These are phyloP conservation scores for Choanephora cucurbitarum DNA, from an alignment of 371 early-diverging fungal species.

Conservation along the genomic window DNA sequence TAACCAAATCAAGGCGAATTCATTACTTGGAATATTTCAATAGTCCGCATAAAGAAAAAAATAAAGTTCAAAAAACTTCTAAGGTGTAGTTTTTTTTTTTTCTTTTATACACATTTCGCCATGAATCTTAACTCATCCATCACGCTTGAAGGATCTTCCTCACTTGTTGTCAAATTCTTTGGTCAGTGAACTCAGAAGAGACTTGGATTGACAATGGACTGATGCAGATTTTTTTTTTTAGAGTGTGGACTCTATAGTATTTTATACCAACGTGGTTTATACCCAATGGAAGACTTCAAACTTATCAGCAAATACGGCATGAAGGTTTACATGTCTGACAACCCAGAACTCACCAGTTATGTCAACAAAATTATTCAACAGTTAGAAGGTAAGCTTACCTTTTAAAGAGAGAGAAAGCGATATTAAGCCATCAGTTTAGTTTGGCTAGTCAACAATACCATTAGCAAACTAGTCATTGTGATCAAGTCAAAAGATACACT, in stretches of 20 bases:
- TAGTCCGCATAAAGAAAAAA: too few species aligned
- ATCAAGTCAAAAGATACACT: conserved; percentile 79
- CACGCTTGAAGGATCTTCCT: conserved; percentile 77
- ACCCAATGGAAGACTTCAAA: conserved; percentile 86
- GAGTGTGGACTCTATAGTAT: conserved; percentile 85
- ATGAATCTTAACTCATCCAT: conserved; percentile 39
- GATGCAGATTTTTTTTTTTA: conserved; percentile 31
- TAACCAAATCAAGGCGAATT: too few species aligned
- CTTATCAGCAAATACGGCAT: conserved; percentile 81
- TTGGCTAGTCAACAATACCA: conserved; percentile 72
- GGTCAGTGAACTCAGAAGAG: conserved; percentile 51
- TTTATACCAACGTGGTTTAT: conserved; percentile 87
- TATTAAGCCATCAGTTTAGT: conserved; percentile 30
- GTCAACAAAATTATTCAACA: conserved; percentile 75
- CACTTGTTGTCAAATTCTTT: conserved; percentile 84
- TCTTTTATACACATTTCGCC: not conserved
- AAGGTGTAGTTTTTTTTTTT: too few species aligned
- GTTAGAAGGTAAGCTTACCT: conserved; percentile 58
- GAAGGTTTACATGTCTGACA: conserved; percentile 71
- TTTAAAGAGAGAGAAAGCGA: too few species aligned
- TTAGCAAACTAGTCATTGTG: conserved; percentile 83
- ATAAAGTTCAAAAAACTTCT: not conserved
- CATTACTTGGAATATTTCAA: too few species aligned
- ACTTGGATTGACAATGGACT: too few species aligned
- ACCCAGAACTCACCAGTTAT: conserved; percentile 73